Evolutionary conservation across 2,329 filamentous ascomycete genomes (phyloP), one percentile per base, ranked within the genome.

Genomic region (Hansfordia pulvinata): DNA sequence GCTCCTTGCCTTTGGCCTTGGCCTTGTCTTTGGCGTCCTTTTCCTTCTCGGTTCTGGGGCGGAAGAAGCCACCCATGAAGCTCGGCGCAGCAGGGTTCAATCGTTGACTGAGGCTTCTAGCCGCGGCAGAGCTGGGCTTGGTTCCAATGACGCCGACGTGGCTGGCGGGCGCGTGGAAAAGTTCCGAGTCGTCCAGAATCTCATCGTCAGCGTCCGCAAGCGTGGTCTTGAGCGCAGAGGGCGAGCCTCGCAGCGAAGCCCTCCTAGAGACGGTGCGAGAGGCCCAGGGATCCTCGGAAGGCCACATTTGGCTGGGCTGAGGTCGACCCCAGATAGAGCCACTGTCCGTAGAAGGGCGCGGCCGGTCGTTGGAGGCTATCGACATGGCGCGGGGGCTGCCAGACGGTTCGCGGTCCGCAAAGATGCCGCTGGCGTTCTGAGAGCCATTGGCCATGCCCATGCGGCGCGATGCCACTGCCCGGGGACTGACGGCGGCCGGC

Each of bases 71-170:
- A 8, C 67, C 76, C 52, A 79, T 88, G 47, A 96, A 96, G 1
- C 79, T 82, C 7, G 86, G 86, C 1, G 88, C 90, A 6, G 82
- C 71, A 6, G 90, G 90, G 42, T 98, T 96, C 16, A 96, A 64
- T 41, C 52, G 75, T 55, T 49, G 74, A 50, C 45, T 76, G 57
- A 42, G 62, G 59, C 24, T 61, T 58, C 49, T 59, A 20, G 53
- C 39, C 6, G 46, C 49, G 4, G 57, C 54, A n/a, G n/a, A n/a
- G n/a, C n/a, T n/a, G 3, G 79, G 83, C 3, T 76, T 74, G 24
- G 83, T 92, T 14, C 88, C 88, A 37, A 96, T 94, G 1, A 77
- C 66, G 13, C 73, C 72, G 3, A 77, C 65, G 23, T 73, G 63
- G 28, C 64, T 69, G 5, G 67, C 64, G 9, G 64, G 62, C 1